Evolutionary conservation across 2,329 filamentous ascomycete genomes (phyloP), one percentile per base, ranked within the genome.

Genomic region (Trichoderma atrobrunneum): DNA sequence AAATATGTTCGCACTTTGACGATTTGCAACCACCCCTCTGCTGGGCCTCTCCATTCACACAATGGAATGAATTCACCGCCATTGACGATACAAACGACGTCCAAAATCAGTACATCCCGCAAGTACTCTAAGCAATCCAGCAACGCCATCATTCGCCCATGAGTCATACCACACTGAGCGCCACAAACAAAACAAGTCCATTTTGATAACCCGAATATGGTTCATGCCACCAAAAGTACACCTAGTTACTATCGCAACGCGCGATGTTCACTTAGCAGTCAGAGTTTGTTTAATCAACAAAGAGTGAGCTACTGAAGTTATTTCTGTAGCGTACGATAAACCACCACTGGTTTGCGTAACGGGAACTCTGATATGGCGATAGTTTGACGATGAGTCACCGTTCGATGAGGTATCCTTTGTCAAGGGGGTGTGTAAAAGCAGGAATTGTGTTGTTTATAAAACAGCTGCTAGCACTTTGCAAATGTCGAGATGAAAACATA

Each of bases 1-100:
- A 51, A 14, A 1, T 3, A 24, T n/a, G 7, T 12, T 24, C 48
- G 10, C 48, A 12, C 21, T 51, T 14, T 7, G 6, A 5, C 21
- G 5, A 54, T 54, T 24, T 14, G 0, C 21, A 54, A 54, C 48
- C 1, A 5, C 11, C 14, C 48, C 11, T 54, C n/a, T 24, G 1
- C 11, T 54, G 11, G 5, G 2, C 48, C 11, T 24, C 11, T 11
- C 11, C 6, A 6, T 7, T 14, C 21, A 54, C 21, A 54, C 11
- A 54, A 21, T 11, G 0, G 5, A 24, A 6, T 11, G 11, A 54
- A 24, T 12, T 11, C 6, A 54, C 11, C 5, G 2, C 48, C 24
- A 14, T 7, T 0, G 43, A 24, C 14, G 11, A 7, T 24, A 0
- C 21, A 14, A 54, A 0, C 14, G 48, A 3, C n/a, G 0, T 3